phyloP scores from a whole-genome alignment of 2,329 filamentous ascomycete species.

The Leptosphaerulina australis region DNA sequence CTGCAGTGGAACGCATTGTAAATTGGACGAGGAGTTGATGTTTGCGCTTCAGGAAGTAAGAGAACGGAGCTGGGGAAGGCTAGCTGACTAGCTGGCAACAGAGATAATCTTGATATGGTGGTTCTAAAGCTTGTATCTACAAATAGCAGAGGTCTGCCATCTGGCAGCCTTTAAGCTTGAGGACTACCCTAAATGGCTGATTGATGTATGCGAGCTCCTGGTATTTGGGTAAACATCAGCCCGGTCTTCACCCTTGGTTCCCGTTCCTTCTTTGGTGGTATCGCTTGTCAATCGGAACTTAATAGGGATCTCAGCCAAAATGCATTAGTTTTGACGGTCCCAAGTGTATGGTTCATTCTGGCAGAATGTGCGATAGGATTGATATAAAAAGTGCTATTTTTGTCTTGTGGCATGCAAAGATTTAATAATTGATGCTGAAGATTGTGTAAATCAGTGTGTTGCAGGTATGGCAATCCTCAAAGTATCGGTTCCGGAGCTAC shows the following conservation, averaged over 20 bases:
- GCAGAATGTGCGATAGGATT: slow-evolving; percentile 33
- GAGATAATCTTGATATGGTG: not conserved
- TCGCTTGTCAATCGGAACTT: slow-evolving; percentile 29
- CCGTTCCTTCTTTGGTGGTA: slow-evolving; percentile 30
- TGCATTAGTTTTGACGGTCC: slow-evolving; percentile 27
- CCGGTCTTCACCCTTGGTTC: slow-evolving; percentile 13
- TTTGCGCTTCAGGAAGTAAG: not conserved
- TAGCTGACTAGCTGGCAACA: not conserved
- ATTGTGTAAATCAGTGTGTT: slow-evolving; percentile 26
- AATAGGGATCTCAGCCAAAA: slow-evolving; percentile 23
- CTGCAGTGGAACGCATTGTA: not conserved
- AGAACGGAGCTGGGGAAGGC: not conserved
- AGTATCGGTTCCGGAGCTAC: slow-evolving; percentile 1
- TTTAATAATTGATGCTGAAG: slow-evolving; percentile 25
- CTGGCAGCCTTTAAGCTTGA: not conserved
- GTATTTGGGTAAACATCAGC: slow-evolving; percentile 1
- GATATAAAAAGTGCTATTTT: slow-evolving; percentile 21
- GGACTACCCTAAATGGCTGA: not conserved
- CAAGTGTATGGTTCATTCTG: slow-evolving; percentile 29
- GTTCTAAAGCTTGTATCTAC: not conserved
- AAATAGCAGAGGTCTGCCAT: not conserved
- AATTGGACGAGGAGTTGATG: not conserved
- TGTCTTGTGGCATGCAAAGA: slow-evolving; percentile 26
- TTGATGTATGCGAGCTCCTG: not conserved
- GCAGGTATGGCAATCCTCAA: slow-evolving; percentile 30